Evolutionary conservation across 345 rosid genomes (phyloP).

Genomic region (Camelina laxa): DNA sequence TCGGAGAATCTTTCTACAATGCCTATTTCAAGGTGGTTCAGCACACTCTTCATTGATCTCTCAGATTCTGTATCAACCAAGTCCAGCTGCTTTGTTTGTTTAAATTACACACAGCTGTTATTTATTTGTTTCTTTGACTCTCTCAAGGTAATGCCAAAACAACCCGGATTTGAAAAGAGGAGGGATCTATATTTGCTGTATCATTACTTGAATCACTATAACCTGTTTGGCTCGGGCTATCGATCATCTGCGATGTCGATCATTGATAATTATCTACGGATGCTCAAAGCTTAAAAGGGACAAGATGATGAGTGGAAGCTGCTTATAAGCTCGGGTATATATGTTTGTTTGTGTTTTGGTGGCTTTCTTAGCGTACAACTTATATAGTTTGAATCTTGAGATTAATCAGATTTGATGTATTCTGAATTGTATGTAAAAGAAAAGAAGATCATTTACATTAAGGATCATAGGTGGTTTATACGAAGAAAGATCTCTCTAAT

Average conservation of each 20-base stretch:
- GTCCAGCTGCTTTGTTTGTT: neutral
- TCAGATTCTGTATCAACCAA: neutral
- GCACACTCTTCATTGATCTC: neutral
- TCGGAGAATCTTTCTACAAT: conserved; percentile 78
- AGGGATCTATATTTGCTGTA: conserved; percentile 75
- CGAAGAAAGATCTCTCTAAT: neutral
- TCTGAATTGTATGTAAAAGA: too few species aligned
- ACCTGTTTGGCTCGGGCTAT: conserved; percentile 88
- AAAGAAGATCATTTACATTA: too few species aligned
- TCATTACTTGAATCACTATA: conserved; percentile 94
- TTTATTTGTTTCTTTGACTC: neutral
- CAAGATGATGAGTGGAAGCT: conserved; percentile 2
- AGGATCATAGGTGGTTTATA: neutral
- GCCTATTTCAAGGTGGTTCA: conserved; percentile 86
- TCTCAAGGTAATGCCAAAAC: conserved; percentile 81
- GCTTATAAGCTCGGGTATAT: neutral
- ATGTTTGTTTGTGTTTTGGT: neutral
- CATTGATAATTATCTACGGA: conserved; percentile 69
- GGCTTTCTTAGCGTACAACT: neutral
- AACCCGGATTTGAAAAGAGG: conserved; percentile 81
- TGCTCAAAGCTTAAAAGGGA: conserved; percentile 48
- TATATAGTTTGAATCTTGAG: neutral
- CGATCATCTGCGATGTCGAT: conserved; percentile 81
- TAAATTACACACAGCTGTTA: neutral
- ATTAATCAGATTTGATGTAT: too few species aligned